Percentiles rank a stretch among this genome's conserved stretches.
Evolutionary conservation across 1,284 basidiomycete species (phyloP).

Genomic region (Leccinum griseonigrum): DNA sequence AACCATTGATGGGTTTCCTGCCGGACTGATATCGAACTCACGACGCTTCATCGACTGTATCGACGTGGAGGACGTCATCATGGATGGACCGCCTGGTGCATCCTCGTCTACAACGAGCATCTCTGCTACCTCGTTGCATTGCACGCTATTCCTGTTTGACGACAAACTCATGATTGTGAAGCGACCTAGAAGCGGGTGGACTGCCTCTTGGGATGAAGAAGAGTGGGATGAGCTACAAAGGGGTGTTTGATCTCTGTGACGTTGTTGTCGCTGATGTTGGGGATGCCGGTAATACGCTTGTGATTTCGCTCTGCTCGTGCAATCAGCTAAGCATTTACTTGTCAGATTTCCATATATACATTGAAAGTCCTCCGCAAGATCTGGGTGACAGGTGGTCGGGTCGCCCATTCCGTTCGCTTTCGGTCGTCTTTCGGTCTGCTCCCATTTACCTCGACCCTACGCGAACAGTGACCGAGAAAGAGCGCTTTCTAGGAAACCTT

Average conservation of each 20-base stretch:
- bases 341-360: conserved; percentile 79
- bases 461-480: conserved; percentile 64
- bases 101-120: conserved; percentile 42
- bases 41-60: conserved; percentile 91
- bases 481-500: conserved; percentile 81
- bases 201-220: conserved; percentile 64
- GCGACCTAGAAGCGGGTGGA: conserved; percentile 62
- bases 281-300: conserved; percentile 61
- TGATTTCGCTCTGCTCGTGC: conserved; percentile 6
- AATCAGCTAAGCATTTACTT: conserved; percentile 9
- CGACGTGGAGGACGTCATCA: conserved; percentile 84
- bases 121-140: conserved; percentile 59
- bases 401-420: conserved; percentile 74
- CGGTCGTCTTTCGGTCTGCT: conserved; percentile 69
- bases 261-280: conserved; percentile 83
- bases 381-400: conserved; percentile 81
- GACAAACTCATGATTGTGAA: conserved; percentile 94
- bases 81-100: conserved; percentile 46
- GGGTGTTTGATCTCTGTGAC: conserved; percentile 83
- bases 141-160: conserved; percentile 92
- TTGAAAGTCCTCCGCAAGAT: conserved; percentile 79
- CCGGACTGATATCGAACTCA: conserved; percentile 81
- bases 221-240: conserved; percentile 82
- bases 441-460: conserved; percentile 62
- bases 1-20: conserved; percentile 90